phyloP scores from a whole-genome alignment of 2,329 filamentous ascomycete genomes.

The Curvularia verruculosa region DNA sequence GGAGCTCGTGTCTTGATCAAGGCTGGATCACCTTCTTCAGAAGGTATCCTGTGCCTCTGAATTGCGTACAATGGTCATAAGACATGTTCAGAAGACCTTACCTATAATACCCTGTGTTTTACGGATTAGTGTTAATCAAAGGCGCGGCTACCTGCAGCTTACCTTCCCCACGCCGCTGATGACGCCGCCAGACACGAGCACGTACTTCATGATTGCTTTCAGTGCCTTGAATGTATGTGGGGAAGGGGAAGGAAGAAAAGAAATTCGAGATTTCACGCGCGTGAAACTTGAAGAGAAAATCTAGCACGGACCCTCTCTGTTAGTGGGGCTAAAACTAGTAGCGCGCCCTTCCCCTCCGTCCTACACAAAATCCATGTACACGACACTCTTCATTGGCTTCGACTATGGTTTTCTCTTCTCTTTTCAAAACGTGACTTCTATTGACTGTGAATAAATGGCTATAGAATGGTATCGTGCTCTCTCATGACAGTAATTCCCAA shows the following conservation, averaged over 20 bases:
- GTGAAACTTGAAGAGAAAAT: constrained; percentile 38
- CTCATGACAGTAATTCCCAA: constrained; percentile 33
- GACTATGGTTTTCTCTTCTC: not conserved
- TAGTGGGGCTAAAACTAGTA: constrained; percentile 17
- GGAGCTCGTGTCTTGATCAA: not conserved
- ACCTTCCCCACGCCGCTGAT: constrained; percentile 54
- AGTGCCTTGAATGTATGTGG: constrained; percentile 49
- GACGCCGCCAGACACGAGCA: constrained; percentile 75
- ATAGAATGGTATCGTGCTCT: constrained; percentile 48
- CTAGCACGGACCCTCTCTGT: constrained; percentile 15
- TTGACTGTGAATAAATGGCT: constrained; percentile 33
- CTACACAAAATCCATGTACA: constrained; percentile 24
- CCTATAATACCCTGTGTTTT: constrained; percentile 67
- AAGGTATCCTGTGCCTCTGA: not conserved
- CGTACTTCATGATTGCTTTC: constrained; percentile 73
- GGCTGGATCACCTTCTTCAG: not conserved
- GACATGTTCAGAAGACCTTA: constrained; percentile 42
- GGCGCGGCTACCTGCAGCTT: constrained; percentile 40
- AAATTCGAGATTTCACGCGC: constrained; percentile 28
- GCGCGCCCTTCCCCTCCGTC: not conserved
- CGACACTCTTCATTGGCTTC: constrained; percentile 2
- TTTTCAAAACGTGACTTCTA: constrained; percentile 11
- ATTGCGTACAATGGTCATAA: not conserved
- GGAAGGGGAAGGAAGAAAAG: constrained; percentile 52
- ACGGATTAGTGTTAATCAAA: constrained; percentile 32